Evolutionary conservation across 2,329 filamentous ascomycete species (phyloP).

Genomic region (Aspergillus sp.): DNA sequence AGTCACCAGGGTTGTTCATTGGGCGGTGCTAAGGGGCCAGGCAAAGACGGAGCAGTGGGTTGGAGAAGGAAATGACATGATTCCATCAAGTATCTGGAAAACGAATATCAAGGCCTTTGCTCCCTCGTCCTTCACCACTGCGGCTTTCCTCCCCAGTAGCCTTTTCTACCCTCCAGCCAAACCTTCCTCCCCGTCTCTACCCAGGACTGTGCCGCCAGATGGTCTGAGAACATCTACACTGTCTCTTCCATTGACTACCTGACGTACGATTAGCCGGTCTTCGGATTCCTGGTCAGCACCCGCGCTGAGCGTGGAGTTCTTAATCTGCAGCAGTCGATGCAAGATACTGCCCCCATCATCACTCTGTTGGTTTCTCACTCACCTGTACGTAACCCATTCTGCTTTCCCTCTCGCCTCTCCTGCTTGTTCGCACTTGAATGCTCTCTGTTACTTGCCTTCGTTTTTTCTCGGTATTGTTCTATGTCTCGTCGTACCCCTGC

Average conservation of each 20-base stretch:
- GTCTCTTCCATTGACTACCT: not conserved
- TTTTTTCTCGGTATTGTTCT: not conserved
- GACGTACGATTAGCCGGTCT: conserved; percentile 14
- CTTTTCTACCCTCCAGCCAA: not conserved
- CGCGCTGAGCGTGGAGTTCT: conserved; percentile 16
- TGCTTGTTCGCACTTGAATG: not conserved
- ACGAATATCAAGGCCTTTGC: conserved; percentile 26
- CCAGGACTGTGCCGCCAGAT: not conserved
- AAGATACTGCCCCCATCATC: conserved; percentile 17
- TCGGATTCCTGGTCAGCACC: conserved; percentile 8
- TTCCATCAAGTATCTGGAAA: conserved; percentile 16
- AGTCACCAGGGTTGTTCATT: conserved; percentile 22
- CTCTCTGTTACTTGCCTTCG: conserved; percentile 10
- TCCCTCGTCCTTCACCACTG: conserved; percentile 17
- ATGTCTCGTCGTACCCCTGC: not conserved
- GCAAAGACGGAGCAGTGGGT: conserved; percentile 22
- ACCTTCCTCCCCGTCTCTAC: not conserved
- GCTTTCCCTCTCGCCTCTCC: not conserved
- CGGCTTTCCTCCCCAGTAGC: not conserved
- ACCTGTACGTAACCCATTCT: conserved; percentile 16
- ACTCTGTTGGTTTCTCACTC: conserved; percentile 13
- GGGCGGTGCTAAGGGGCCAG: conserved; percentile 22
- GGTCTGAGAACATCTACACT: not conserved
- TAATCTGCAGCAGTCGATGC: conserved; percentile 20
- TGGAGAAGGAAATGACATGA: conserved; percentile 18